These are phyloP conservation scores for Kluyveromyces lactis DNA, from an alignment of 805 yeast species.

Conservation along the genomic window DNA sequence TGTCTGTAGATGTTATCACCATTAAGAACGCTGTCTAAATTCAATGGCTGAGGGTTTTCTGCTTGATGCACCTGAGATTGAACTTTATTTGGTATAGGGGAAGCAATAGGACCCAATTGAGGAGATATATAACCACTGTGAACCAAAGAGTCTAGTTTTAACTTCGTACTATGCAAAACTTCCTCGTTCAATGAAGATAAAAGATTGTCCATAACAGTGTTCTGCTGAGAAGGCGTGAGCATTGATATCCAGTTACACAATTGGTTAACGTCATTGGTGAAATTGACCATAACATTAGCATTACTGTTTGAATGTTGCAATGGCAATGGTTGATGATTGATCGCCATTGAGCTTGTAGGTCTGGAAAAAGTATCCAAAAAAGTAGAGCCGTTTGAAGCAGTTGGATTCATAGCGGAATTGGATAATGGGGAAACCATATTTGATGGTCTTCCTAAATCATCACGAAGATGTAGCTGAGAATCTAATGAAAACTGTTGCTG, in stretches of 20 bases:
- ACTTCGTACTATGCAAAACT: constrained; percentile 40
- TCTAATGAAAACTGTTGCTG: constrained; percentile 14
- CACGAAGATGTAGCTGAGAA: constrained; percentile 5
- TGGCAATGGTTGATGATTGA: constrained; percentile 5
- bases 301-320: constrained; percentile 9
- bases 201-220: constrained; percentile 46
- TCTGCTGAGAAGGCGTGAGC: constrained; percentile 43
- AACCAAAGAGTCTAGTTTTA: constrained; percentile 34
- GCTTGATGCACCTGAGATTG: constrained; percentile 13
- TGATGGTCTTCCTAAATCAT: constrained; percentile 8
- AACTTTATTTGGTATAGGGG: constrained; percentile 21
- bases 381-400: constrained; percentile 13
- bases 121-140: constrained; percentile 20
- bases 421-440: constrained; percentile 19
- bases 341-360: constrained; percentile 13
- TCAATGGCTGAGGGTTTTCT: constrained; percentile 28
- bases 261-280: constrained; percentile 43
- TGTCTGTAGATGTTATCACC: constrained; percentile 16
- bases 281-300: constrained; percentile 25
- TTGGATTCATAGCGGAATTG: constrained; percentile 12
- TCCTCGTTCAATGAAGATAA: constrained; percentile 44
- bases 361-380: constrained; percentile 17
- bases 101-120: constrained; percentile 18
- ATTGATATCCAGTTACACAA: constrained; percentile 44
- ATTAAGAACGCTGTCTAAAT: constrained; percentile 34